phyloP scores from a whole-genome alignment of 192 early-diverging fungal genomes.

The Haplosporangium gracile region DNA sequence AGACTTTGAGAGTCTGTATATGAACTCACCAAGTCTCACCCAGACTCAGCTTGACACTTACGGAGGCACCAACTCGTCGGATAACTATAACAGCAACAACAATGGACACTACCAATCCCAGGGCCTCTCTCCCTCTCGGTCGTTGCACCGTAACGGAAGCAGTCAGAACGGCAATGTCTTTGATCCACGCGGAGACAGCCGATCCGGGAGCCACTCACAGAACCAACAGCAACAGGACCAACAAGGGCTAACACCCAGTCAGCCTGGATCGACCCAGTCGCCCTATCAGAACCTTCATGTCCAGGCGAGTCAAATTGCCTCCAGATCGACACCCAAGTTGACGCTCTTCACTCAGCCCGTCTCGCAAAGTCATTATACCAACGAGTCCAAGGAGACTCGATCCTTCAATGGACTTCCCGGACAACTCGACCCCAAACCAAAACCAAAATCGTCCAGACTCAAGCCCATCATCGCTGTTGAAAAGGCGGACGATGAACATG shows the following conservation, averaged over 20 bases:
- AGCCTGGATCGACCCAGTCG: slow-evolving; percentile 14
- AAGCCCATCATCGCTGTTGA: slow-evolving; percentile 45
- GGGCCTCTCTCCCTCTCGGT: background rate
- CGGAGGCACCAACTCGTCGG: slow-evolving; percentile 7
- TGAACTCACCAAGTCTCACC: slow-evolving; percentile 39
- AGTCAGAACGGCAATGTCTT: background rate
- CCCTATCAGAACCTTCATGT: slow-evolving; percentile 41
- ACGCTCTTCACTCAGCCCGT: slow-evolving; percentile 37
- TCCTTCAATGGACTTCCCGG: slow-evolving; percentile 45
- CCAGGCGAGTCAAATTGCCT: slow-evolving; percentile 37
- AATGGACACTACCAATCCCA: background rate
- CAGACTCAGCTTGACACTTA: slow-evolving; percentile 47
- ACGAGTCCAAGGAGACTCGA: slow-evolving; percentile 50
- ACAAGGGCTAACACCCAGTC: slow-evolving; percentile 3
- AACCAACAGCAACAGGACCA: slow-evolving; percentile 21
- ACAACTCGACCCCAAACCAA: slow-evolving; percentile 47
- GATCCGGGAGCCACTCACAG: background rate
- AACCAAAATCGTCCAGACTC: slow-evolving; percentile 41
- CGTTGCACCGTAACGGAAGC: slow-evolving; percentile 10
- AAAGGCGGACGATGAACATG: slow-evolving; percentile 42
- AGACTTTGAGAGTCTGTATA: slow-evolving; percentile 35
- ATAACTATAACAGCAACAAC: background rate
- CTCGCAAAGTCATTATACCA: slow-evolving; percentile 30
- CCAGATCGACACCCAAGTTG: slow-evolving; percentile 48
- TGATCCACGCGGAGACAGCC: background rate